Percentiles rank a stretch among this genome's conserved stretches.
Evolutionary conservation across 2,329 filamentous ascomycete species (phyloP).

Genomic region (Clonostachys rosea): DNA sequence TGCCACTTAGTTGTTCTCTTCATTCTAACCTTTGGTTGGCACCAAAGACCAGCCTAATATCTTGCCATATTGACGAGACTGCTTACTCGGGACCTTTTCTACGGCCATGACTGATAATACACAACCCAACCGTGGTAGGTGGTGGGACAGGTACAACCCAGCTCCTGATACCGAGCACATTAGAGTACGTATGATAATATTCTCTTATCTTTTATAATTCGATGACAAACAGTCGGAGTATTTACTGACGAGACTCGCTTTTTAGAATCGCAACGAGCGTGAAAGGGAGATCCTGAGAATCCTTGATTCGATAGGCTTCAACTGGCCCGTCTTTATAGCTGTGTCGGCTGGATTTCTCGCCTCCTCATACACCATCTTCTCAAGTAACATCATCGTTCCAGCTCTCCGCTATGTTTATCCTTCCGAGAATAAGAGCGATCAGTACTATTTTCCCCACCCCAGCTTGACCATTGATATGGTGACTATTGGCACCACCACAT

Average conservation of each 20-base stretch:
- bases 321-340: slow-evolving; percentile 14
- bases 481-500: slow-evolving; percentile 12
- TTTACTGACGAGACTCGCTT: neutral
- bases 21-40: too few relatives aligned
- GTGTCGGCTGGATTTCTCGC: slow-evolving; percentile 18
- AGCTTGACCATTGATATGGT: slow-evolving; percentile 12
- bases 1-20: too few relatives aligned
- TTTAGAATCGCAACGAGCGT: neutral
- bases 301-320: slow-evolving; percentile 13
- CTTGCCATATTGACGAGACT: too few relatives aligned
- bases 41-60: too few relatives aligned
- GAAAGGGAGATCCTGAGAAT: slow-evolving; percentile 5
- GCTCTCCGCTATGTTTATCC: slow-evolving; percentile 16
- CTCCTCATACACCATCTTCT: slow-evolving; percentile 18
- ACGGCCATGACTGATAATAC: too few relatives aligned
- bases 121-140: too few relatives aligned
- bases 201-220: too few relatives aligned
- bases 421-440: neutral
- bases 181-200: neutral
- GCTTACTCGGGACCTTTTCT: too few relatives aligned
- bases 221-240: too few relatives aligned
- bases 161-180: neutral
- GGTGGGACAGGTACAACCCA: neutral
- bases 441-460: neutral
- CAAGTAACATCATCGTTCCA: slow-evolving; percentile 17